phyloP scores from a whole-genome alignment of 108 stramenopile species.

The Conticribra guillardii region DNA sequence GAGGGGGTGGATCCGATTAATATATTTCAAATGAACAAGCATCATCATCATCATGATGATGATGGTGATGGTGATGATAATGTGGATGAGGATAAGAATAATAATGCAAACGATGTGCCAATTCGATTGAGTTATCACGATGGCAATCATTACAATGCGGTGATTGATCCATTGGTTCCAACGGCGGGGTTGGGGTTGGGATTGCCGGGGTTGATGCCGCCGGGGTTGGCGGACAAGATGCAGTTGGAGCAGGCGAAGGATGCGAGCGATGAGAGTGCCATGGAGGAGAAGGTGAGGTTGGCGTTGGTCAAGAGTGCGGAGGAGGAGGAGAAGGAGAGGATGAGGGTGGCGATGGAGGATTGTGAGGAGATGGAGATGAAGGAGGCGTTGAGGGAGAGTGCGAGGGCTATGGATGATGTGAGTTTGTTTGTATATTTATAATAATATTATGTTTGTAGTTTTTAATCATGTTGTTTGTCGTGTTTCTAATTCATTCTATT shows the following conservation, averaged over 20 bases:
- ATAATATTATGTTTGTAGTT: too few relatives aligned
- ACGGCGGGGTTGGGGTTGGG: slow-evolving; percentile 87
- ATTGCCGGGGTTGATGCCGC: slow-evolving; percentile 76
- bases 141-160: slow-evolving; percentile 88
- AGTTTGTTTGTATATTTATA: background rate
- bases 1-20: slow-evolving; percentile 74
- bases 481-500: too few relatives aligned
- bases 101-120: slow-evolving; percentile 55
- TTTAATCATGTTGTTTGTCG: too few relatives aligned
- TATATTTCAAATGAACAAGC: slow-evolving; percentile 84
- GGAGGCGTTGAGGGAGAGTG: slow-evolving; percentile 22
- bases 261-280: slow-evolving; percentile 59
- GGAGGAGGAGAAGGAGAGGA: slow-evolving; percentile 21
- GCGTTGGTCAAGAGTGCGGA: slow-evolving; percentile 57
- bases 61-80: background rate
- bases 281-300: slow-evolving; percentile 55
- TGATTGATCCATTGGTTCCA: slow-evolving; percentile 77
- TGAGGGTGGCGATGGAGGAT: slow-evolving; percentile 28
- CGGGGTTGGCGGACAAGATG: slow-evolving; percentile 80
- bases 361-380: slow-evolving; percentile 3
- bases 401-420: background rate
- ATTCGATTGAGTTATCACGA: slow-evolving; percentile 85
- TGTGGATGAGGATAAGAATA: background rate
- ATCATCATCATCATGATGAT: slow-evolving; percentile 10
- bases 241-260: slow-evolving; percentile 76